phyloP scores from a whole-genome alignment of 2,329 filamentous ascomycete genomes.

The Rasamsonia emersonii region DNA sequence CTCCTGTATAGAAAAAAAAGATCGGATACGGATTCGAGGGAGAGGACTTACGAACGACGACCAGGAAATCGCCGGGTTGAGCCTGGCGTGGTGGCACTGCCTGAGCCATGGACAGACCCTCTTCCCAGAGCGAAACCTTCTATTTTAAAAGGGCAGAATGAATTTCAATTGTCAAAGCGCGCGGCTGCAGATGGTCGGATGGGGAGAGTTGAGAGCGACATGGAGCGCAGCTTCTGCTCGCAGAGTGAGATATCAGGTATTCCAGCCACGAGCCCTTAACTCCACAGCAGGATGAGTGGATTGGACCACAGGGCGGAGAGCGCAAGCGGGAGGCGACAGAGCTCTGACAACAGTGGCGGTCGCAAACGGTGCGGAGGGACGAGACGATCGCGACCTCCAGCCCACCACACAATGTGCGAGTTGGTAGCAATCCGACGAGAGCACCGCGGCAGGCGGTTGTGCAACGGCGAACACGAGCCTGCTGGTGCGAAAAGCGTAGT shows the following conservation, averaged over 20 bases:
- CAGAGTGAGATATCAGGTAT: no score
- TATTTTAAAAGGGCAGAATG: conserved; percentile 9
- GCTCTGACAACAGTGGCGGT: no score
- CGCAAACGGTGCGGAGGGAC: no score
- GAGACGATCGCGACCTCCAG: no score
- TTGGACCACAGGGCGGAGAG: conserved; percentile 2
- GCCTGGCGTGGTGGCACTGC: conserved; percentile 27
- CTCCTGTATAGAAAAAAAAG: not conserved
- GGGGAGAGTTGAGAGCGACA: conserved; percentile 20
- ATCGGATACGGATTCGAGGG: conserved; percentile 7
- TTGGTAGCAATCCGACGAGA: no score
- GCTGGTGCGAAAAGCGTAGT: not conserved
- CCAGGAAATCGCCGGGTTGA: conserved; percentile 33
- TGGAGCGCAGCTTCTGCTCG: conserved; percentile 19
- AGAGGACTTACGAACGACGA: conserved; percentile 37
- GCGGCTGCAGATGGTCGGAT: conserved; percentile 9
- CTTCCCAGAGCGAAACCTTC: conserved; percentile 9
- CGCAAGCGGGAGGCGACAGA: no score
- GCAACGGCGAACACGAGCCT: no score
- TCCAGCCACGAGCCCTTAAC: not conserved
- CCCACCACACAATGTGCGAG: no score
- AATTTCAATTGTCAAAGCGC: conserved; percentile 5
- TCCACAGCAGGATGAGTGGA: conserved; percentile 1
- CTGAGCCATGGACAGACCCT: conserved; percentile 22
- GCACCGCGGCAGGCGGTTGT: not conserved